Evolutionary conservation across 1,284 basidiomycete genomes (phyloP).

Genomic region (Polyporus tsugae): DNA sequence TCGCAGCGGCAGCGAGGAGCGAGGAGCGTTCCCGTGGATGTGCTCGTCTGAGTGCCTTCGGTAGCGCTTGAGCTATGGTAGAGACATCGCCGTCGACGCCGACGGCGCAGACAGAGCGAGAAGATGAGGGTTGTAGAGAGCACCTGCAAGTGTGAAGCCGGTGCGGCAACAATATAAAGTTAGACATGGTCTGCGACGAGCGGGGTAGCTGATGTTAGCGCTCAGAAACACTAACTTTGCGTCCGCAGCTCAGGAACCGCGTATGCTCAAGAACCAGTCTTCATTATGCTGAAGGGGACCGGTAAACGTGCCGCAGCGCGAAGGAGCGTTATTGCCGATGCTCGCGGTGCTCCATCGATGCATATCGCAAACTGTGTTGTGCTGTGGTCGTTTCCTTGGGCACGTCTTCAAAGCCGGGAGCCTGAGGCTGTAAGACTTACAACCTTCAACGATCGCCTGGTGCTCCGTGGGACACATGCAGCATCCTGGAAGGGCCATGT

Average conservation of each 20-base stretch:
- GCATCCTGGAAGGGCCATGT: slow-evolving; percentile 8
- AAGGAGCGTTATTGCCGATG: background rate
- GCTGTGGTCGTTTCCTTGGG: background rate
- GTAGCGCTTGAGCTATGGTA: background rate
- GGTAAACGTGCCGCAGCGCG: slow-evolving; percentile 13
- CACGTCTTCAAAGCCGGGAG: background rate
- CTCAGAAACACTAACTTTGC: slow-evolving; percentile 22
- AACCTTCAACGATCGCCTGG: slow-evolving; percentile 5
- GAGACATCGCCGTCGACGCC: background rate
- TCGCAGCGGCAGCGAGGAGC: slow-evolving; percentile 24
- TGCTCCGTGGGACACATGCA: slow-evolving; percentile 12
- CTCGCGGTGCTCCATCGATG: background rate
- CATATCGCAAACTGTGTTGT: slow-evolving; percentile 1
- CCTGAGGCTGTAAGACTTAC: background rate
- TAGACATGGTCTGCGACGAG: slow-evolving; percentile 2
- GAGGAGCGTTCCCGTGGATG: background rate
- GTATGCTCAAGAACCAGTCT: background rate
- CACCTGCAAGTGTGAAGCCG: background rate
- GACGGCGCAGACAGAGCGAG: background rate
- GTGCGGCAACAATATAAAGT: background rate
- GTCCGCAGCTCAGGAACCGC: slow-evolving; percentile 9
- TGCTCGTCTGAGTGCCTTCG: background rate
- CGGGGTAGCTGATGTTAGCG: no score
- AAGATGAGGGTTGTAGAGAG: background rate
- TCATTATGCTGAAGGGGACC: background rate